Conservation (phyloP, 805 yeast species). For the Metschnikowia orientalis region DNA sequence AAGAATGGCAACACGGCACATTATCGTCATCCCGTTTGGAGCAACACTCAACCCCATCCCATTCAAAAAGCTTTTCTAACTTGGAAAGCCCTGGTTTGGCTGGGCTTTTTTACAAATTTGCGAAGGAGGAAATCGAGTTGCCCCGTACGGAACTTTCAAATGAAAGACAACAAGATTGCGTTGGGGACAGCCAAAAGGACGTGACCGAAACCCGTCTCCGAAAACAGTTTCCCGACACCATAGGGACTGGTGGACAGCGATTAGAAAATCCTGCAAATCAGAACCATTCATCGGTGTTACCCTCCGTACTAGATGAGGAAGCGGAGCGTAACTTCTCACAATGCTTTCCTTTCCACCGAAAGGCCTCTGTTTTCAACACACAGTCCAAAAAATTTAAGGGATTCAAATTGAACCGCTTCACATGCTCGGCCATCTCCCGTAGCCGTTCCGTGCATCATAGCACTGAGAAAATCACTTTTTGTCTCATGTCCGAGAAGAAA, state of each 20-base stretch:
- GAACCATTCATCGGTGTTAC: no score
- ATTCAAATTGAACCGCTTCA: slow-evolving; percentile 23
- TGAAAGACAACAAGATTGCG: slow-evolving; percentile 5
- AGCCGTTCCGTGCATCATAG: slow-evolving; percentile 33
- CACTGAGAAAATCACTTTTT: slow-evolving; percentile 61
- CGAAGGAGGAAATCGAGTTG: slow-evolving; percentile 33
- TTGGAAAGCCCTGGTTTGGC: slow-evolving; percentile 25
- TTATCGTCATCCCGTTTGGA: no score
- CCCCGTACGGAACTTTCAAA: no score
- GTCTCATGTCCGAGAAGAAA: slow-evolving; percentile 57
- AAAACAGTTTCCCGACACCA: no score
- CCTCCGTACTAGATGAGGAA: slow-evolving; percentile 28
- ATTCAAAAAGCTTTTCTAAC: slow-evolving; percentile 1
- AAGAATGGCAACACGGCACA: slow-evolving; percentile 20
- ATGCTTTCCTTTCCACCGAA: slow-evolving; percentile 80
- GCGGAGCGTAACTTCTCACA: slow-evolving; percentile 68
- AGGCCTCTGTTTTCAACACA: slow-evolving; percentile 44
- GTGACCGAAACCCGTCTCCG: no score
- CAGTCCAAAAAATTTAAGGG: slow-evolving; percentile 44
- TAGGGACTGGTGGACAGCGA: no score
- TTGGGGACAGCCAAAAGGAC: no score
- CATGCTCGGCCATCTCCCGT: slow-evolving; percentile 30
- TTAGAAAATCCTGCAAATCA: no score
- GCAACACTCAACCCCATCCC: no score
- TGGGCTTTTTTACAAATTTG: slow-evolving; percentile 36